phyloP scores from a whole-genome alignment of 257 asterid genomes.

The Solanum clarkiae region DNA sequence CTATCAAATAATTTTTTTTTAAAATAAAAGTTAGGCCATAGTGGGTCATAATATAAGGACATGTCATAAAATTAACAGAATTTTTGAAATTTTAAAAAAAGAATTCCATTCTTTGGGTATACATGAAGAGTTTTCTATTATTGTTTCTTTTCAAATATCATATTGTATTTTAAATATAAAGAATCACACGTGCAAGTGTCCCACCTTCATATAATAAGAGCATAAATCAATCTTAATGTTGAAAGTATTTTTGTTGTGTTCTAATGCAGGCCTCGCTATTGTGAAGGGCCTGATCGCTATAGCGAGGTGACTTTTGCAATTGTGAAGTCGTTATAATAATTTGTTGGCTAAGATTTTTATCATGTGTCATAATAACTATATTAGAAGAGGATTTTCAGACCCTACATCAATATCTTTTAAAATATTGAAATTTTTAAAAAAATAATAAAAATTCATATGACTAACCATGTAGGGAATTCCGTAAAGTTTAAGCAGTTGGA shows the following conservation, averaged over 20 bases:
- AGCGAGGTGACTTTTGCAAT: too few relatives aligned
- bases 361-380: too few relatives aligned
- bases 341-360: too few relatives aligned
- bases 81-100: not conserved
- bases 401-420: too few relatives aligned
- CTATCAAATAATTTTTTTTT: slow-evolving; percentile 10
- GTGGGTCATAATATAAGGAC: not conserved
- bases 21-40: not conserved
- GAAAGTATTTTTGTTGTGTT: too few relatives aligned
- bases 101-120: too few relatives aligned
- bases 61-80: not conserved
- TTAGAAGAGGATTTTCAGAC: too few relatives aligned
- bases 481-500: slow-evolving; percentile 43
- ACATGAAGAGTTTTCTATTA: not conserved
- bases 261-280: too few relatives aligned
- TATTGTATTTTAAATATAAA: not conserved
- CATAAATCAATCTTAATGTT: too few relatives aligned
- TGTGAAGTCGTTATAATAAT: too few relatives aligned
- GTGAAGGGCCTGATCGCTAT: too few relatives aligned
- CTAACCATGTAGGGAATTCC: slow-evolving; percentile 68
- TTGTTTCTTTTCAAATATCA: not conserved
- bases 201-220: not conserved
- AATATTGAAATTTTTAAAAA: too few relatives aligned
- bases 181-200: not conserved
- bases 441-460: not conserved